phyloP scores from a whole-genome alignment of 2,329 filamentous ascomycete species.

The Colletotrichum aenigma region DNA sequence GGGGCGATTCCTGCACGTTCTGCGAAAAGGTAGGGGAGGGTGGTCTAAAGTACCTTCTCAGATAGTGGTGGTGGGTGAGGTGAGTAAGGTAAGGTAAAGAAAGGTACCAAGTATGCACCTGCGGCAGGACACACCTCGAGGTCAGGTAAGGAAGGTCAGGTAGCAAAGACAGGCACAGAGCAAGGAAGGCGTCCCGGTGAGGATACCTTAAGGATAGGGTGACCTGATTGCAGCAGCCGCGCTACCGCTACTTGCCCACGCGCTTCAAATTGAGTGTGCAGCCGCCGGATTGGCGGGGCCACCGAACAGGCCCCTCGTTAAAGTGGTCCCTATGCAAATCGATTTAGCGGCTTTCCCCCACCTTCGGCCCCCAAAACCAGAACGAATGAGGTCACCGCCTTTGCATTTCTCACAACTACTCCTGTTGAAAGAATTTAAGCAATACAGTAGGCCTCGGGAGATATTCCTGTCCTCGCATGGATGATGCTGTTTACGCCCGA shows the following conservation, averaged over 20 bases:
- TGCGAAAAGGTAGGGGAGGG: not conserved
- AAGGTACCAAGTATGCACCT: not conserved
- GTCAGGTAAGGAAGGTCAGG: not conserved
- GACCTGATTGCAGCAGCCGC: not conserved
- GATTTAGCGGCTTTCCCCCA: constrained; percentile 15
- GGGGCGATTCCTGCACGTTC: not conserved
- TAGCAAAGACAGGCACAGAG: not conserved
- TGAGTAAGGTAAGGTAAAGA: not conserved
- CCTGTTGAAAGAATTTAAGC: not conserved
- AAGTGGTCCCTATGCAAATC: not conserved
- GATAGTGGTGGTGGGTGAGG: not conserved
- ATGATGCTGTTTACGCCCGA: not conserved
- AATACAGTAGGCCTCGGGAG: not conserved
- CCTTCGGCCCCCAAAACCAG: not conserved
- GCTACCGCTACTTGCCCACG: not conserved
- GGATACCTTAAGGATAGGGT: not conserved
- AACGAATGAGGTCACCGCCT: constrained; percentile 18
- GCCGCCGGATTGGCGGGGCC: not conserved
- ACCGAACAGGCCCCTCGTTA: not conserved
- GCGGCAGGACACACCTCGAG: not conserved
- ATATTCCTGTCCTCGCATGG: not conserved
- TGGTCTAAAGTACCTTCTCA: not conserved
- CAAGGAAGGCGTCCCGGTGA: not conserved
- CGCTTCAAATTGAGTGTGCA: constrained; percentile 4
- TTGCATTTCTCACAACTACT: not conserved